Conservation (phyloP, 2,329 filamentous ascomycete genomes). For the Cladosporium sp. region DNA sequence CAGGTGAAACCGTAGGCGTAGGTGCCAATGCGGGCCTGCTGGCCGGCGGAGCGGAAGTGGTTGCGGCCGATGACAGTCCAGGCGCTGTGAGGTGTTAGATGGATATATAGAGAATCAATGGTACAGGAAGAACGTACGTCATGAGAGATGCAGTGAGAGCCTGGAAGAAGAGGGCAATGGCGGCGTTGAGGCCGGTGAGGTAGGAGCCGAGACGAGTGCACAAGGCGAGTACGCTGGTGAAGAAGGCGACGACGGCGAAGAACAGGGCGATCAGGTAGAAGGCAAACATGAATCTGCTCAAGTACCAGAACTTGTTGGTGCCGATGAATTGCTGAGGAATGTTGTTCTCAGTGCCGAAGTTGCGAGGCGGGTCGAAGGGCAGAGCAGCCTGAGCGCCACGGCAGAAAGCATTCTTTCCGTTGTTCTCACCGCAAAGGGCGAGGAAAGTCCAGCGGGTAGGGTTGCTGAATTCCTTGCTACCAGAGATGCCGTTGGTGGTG, state of each 20-base stretch:
- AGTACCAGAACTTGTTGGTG: constrained; percentile 67
- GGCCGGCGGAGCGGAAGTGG: constrained; percentile 55
- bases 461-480: constrained; percentile 53
- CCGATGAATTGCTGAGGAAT: constrained; percentile 53
- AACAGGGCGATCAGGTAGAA: constrained; percentile 83
- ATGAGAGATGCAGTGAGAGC: constrained; percentile 64
- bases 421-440: constrained; percentile 65
- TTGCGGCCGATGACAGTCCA: constrained; percentile 68
- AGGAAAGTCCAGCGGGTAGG: constrained; percentile 87
- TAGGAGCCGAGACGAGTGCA: constrained; percentile 67
- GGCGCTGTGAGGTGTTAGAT: constrained; percentile 43
- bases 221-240: constrained; percentile 64
- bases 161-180: constrained; percentile 65
- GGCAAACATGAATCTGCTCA: constrained; percentile 89
- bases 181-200: constrained; percentile 56
- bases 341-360: constrained; percentile 55
- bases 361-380: constrained; percentile 60
- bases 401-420: constrained; percentile 58
- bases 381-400: constrained; percentile 56
- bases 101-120: neutral
- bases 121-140: constrained; percentile 57
- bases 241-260: constrained; percentile 66
- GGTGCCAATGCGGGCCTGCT: constrained; percentile 57
- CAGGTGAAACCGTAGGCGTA: constrained; percentile 76
- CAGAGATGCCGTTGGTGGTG: constrained; percentile 67